Evolutionary conservation across 2,329 filamentous ascomycete genomes (phyloP).

Genomic region (Diaporthe sp.): DNA sequence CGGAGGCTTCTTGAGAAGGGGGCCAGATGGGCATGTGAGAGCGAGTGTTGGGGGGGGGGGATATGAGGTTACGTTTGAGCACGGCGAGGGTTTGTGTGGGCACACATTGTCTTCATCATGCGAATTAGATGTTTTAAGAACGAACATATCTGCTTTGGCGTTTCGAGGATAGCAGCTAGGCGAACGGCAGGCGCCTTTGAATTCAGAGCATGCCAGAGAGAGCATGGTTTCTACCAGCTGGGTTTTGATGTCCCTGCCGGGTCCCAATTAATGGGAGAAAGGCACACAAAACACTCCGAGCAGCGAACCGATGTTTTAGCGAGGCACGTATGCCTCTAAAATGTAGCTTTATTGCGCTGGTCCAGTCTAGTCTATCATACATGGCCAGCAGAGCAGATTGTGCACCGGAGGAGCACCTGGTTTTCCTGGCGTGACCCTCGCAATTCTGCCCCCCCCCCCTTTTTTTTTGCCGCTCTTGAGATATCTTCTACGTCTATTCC

Average conservation of each 20-base stretch:
- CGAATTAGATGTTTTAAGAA: neutral
- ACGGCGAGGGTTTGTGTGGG: neutral
- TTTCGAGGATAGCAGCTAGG: slow-evolving; percentile 10
- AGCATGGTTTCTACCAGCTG: neutral
- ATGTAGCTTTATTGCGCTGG: slow-evolving; percentile 37
- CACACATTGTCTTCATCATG: neutral
- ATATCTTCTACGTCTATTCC: slow-evolving; percentile 30
- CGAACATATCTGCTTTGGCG: slow-evolving; percentile 19
- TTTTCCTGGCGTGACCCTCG: slow-evolving; percentile 6
- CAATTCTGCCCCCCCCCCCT: neutral
- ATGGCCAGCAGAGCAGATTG: slow-evolving; percentile 21
- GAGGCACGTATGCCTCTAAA: slow-evolving; percentile 43
- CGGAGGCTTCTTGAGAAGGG: neutral
- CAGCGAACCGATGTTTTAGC: neutral
- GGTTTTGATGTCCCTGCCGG: neutral
- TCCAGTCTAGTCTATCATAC: slow-evolving; percentile 40
- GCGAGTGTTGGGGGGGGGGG: too few species aligned
- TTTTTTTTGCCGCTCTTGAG: neutral
- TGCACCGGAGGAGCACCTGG: neutral
- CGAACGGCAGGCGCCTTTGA: slow-evolving; percentile 4
- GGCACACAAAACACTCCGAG: neutral
- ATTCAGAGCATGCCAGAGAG: neutral
- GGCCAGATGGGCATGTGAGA: neutral
- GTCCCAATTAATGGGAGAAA: neutral
- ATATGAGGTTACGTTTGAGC: neutral